Evolutionary conservation across 345 rosid species (phyloP).

Genomic region (Acer campestre): DNA sequence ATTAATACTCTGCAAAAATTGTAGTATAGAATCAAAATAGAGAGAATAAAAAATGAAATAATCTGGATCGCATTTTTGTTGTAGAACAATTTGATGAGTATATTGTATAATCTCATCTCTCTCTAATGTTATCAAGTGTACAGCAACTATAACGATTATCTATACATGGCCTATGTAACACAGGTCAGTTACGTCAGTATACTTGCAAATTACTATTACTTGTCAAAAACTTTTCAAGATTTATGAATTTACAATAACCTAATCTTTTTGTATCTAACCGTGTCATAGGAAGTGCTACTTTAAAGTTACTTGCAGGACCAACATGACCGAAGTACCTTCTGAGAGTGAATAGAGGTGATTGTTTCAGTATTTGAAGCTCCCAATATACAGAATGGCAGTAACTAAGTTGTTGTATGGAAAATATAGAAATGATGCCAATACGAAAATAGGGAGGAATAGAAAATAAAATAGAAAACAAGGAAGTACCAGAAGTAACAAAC

Average conservation of each 20-base stretch:
- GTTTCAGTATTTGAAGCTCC: background rate
- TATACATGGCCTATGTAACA: background rate
- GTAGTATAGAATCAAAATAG: background rate
- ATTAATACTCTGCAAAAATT: slow-evolving; percentile 58
- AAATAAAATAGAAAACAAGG: background rate
- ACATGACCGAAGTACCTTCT: background rate
- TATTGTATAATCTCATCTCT: slow-evolving; percentile 7
- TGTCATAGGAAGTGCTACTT: background rate
- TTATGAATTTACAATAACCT: background rate
- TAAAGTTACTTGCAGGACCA: background rate
- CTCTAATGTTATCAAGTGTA: background rate
- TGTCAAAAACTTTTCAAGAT: background rate
- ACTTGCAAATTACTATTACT: background rate
- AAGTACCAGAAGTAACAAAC: background rate
- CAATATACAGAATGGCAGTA: background rate
- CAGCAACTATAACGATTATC: background rate
- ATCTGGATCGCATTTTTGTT: background rate
- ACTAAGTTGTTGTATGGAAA: background rate
- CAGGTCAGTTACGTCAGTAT: background rate
- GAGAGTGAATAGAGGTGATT: background rate
- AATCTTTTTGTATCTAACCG: background rate
- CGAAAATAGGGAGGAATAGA: background rate
- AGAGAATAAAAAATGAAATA: background rate
- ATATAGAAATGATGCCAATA: background rate
- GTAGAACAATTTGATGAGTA: slow-evolving; percentile 3